These are phyloP conservation scores for Tetragonia tetragonoides DNA, from an alignment of 148 eudicot genomes.

Conservation along the genomic window DNA sequence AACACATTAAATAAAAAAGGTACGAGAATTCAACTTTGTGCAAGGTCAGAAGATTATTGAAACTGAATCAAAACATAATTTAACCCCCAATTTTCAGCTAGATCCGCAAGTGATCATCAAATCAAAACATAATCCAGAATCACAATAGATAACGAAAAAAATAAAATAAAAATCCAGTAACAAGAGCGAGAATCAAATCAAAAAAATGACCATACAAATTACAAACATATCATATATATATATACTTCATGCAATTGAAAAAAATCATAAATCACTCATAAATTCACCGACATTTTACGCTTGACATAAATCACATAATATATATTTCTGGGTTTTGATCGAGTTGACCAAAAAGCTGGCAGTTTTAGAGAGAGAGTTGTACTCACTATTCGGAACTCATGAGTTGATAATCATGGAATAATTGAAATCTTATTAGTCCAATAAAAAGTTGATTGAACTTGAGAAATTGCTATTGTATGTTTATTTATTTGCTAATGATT, in stretches of 20 bases:
- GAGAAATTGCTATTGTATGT: background rate
- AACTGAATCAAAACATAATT: background rate
- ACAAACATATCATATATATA: background rate
- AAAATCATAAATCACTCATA: background rate
- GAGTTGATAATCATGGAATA: constrained; percentile 8
- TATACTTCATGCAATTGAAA: too few relatives aligned
- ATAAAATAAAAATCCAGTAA: background rate
- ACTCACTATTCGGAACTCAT: constrained; percentile 47
- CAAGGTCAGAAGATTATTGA: too few relatives aligned
- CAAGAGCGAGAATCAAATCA: background rate
- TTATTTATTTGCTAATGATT: background rate
- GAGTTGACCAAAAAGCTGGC: background rate
- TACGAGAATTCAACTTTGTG: too few relatives aligned
- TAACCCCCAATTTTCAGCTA: background rate
- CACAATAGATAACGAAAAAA: too few relatives aligned
- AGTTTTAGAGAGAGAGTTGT: background rate
- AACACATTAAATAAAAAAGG: too few relatives aligned
- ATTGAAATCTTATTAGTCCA: background rate
- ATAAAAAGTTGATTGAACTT: too few relatives aligned
- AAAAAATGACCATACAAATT: background rate
- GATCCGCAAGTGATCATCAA: background rate
- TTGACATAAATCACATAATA: too few relatives aligned
- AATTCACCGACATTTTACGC: too few relatives aligned
- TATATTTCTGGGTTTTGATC: background rate
- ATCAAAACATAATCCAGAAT: background rate